Evolutionary conservation across 805 yeast species (phyloP).

Genomic region (Ogataea nakhonphanomensis): DNA sequence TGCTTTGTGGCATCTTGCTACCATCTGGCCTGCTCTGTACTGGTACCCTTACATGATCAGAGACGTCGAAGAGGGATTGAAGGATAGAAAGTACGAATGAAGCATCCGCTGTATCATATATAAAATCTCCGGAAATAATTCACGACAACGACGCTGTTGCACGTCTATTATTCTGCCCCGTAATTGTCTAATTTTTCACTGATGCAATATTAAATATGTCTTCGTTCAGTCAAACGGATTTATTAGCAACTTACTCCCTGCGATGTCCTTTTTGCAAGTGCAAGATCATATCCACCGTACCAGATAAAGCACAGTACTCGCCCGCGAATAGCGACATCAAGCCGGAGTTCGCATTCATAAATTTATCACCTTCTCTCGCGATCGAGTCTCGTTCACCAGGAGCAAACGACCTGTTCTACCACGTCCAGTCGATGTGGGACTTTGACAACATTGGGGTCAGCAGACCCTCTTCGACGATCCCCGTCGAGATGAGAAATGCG

Average conservation of each 20-base stretch:
- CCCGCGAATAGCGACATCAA: not conserved
- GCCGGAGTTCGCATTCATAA: constrained; percentile 7
- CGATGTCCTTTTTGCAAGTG: constrained; percentile 7
- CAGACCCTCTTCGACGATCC: constrained; percentile 28
- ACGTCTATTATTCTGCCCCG: not conserved
- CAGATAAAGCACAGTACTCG: not conserved
- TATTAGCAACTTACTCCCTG: not conserved
- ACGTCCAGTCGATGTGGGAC: constrained; percentile 65
- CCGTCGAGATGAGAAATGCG: constrained; percentile 6
- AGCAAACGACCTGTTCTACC: constrained; percentile 28
- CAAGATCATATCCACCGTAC: constrained; percentile 10
- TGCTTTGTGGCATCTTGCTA: constrained; percentile 88
- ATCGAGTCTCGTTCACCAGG: not conserved
- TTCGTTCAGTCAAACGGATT: constrained; percentile 1
- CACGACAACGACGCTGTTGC: not conserved
- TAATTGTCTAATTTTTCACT: not conserved
- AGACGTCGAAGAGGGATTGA: constrained; percentile 38
- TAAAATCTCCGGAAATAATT: not conserved
- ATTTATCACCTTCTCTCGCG: constrained; percentile 1
- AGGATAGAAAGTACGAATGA: constrained; percentile 28
- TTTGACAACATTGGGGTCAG: constrained; percentile 80
- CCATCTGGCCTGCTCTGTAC: constrained; percentile 73
- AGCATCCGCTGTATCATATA: too few relatives aligned
- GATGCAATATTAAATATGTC: not conserved
- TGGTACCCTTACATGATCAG: constrained; percentile 62